These are phyloP conservation scores for Microbotryum scabiosae DNA, from an alignment of 1,284 basidiomycete species.

Conservation along the genomic window DNA sequence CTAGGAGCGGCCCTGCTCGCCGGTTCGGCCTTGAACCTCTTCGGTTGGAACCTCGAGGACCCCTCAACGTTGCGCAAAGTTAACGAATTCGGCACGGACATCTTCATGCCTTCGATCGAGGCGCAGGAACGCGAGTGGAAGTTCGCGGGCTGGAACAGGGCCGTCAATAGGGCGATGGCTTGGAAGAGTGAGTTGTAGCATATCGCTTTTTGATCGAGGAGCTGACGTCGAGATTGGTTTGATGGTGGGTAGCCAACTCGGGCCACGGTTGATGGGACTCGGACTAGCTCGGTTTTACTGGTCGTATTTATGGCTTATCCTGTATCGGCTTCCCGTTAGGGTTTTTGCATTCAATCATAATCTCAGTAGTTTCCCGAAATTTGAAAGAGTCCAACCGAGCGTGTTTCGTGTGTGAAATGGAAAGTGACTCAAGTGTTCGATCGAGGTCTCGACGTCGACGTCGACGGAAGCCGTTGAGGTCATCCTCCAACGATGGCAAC, in stretches of 20 bases:
- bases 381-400: no score
- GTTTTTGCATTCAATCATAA: no score
- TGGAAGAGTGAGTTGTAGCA: conserved; percentile 50
- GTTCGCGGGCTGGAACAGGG: conserved; percentile 64
- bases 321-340: no score
- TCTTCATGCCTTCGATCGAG: conserved; percentile 57
- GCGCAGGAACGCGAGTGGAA: conserved; percentile 49
- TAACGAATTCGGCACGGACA: conserved; percentile 70
- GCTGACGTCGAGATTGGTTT: not conserved
- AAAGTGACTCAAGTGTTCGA: no score
- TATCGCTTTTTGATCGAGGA: no score
- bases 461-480: no score
- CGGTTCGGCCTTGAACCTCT: conserved; percentile 75
- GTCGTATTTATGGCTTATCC: no score
- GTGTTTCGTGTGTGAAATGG: no score
- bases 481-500: no score
- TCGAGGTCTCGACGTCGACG: no score
- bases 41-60: conserved; percentile 84
- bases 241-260: conserved; percentile 17
- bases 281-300: not conserved
- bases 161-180: conserved; percentile 65
- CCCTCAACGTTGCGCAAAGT: conserved; percentile 82
- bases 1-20: conserved; percentile 95
- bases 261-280: conserved; percentile 16
- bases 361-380: no score